Evolutionary conservation across 164 flowering plant genomes (phyloP), one percentile per base, ranked within the genome.

Genomic region (Paratinospora sagittata): DNA sequence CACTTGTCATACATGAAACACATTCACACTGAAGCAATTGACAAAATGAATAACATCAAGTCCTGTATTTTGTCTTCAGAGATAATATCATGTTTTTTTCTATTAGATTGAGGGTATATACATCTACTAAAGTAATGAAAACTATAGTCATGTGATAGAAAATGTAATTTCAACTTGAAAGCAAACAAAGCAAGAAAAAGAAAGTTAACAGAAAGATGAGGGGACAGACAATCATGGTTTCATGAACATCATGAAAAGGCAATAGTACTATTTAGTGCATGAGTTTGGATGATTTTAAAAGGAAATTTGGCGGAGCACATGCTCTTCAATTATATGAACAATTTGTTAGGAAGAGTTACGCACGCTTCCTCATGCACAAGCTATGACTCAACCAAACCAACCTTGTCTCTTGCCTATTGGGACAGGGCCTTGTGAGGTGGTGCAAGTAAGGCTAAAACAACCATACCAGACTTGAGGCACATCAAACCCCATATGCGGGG

Each of bases 261-360:
- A n/a, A 55, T 55, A 6, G 61, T 55, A 55, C 61, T 55, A 55
- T 55, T 7, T 55, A 55, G 61, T 55, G 61, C 24, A 55, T 55
- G 61, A 55, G 61, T 55, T 55, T n/a, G 61, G 61, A 55, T 55
- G 61, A 21, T 55, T 55, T 55, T 23, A 21, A 55, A 55, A 55
- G 24, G 61, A 55, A 55, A 55, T 55, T 17, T 55, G 61, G 61
- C 8, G 24, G 61, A 55, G 21, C 61, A 55, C 61, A 55, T 55
- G 61, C 61, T 55, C 61, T 55, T 55, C 61, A 55, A 55, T 55
- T 55, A 55, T 55, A 55, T 55, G 24, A 55, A 55, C 61, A 55
- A 23, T 17, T 55, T 23, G 61, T 55, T 55, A 55, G 61, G 61
- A 55, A 55, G 61, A 55, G 24, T 55, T 55, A 9, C 1, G 21